Evolutionary conservation across 148 eudicot species (phyloP), one percentile per base, ranked within the genome.

Genomic region (Cornus controversa): DNA sequence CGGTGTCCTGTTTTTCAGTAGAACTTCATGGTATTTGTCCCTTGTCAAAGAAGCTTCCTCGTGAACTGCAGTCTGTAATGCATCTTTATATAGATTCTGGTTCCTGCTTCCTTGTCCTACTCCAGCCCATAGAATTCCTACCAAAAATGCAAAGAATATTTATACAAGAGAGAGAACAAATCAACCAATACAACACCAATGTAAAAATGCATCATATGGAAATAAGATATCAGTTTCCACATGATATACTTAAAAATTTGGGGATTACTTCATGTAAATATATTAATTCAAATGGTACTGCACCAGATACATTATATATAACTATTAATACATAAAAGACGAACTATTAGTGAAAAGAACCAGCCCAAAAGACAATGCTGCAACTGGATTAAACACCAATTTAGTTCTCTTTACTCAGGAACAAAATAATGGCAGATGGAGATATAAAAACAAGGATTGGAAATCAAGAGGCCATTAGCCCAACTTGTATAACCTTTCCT

Each of bases 91-190:
- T 29, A 54, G 34, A 67, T 75, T 50, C 29, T 71, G 78, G 36
- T 80, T 58, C 76, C 24, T 31, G 11, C 69, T 70, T 34, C 31
- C 77, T 53, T 72, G 78, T 79, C 79, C 86, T 24, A 57, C 69
- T 73, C 79, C 89, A 65, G 72, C 31, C 86, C 82, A 83, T 18
- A 85, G 67, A 64, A 75, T 81, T 72, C 89, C 88, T 89, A 75
- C 67, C 58, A 78, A 67, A 67, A 80, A 60, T 34, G 60, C 63
- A 60, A 71, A 80, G 18, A 50, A 6, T 2, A 22, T 66, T 72
- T 72, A 60, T 60, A 60, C 23, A 60, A 60, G 23, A 60, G 64
- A 60, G 22, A 54, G 20, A 42, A 15, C 66, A 53, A 20, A 40
- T 8, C 62, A 50, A 67, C 15, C 23, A 24, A 36, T 27, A 6